Base-by-base conservation (phyloP, 306 rosid species). In the Vigna radiata region DNA sequence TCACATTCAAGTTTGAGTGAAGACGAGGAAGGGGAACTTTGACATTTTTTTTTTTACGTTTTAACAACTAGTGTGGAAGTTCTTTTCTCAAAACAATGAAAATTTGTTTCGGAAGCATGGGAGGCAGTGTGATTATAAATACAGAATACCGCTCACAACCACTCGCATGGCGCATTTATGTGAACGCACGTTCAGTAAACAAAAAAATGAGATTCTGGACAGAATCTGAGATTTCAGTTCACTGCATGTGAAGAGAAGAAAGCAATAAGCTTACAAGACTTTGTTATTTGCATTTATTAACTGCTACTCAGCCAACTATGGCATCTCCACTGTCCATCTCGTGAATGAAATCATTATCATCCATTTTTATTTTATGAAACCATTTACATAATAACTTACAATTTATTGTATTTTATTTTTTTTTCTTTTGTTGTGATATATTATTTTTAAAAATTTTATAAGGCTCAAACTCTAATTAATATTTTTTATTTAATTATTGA, bases 131-230 rank as follows among this genome's bases (percentile, higher is more conserved):
- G 18, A 29, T 29, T 29, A 60, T 60, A 29, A 60, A 60, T 60
- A 60, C 12, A 11, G 43, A 60, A 60, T 43, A 60, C 43, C 43
- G 67, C 29, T 60, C 2, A 15, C 21, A 60, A 60, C 43, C 18
- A 60, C 67, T 75, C 33, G 36, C 27, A 76, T 76, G 39, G 21
- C 50, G 73, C 73, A 76, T 76, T 76, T 65, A 65, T 76, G 66
- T 21, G 73, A 76, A 65, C 80, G 39, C 80, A 76, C 72, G 54
- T 63, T 21, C 64, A 47, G 36, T 19, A 60, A 27, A 27, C 0
- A 11, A 73, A 16, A 25, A 36, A 29, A 39, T 39, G 48, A 61
- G 46, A 43, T 21, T 43, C 55, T 56, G 18, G 55, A 7, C 4
- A 31, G 43, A 41, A 58, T 5, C 7, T 25, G 31, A 17, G 7